These are phyloP conservation scores for Aspergillus fischeri DNA, from an alignment of 2,329 filamentous ascomycete species.

Conservation along the genomic window DNA sequence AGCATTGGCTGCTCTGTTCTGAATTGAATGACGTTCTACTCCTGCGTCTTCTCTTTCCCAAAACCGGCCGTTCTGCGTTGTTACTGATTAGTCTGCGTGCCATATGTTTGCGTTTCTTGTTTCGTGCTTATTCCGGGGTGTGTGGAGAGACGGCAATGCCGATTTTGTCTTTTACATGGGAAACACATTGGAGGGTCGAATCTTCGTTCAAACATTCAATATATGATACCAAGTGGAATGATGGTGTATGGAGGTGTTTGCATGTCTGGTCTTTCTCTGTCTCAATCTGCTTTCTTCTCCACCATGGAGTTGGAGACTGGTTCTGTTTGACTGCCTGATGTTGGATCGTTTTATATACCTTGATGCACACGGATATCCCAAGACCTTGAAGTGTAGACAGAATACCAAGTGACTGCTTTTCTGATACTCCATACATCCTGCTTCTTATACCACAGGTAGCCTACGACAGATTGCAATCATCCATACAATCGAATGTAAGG, in stretches of 20 bases:
- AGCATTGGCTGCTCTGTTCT: background rate
- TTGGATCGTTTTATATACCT: constrained; percentile 18
- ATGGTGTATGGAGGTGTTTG: constrained; percentile 22
- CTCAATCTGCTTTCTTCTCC: constrained; percentile 5
- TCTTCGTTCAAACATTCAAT: constrained; percentile 15
- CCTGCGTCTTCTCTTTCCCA: background rate
- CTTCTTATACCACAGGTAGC: background rate
- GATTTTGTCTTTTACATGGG: constrained; percentile 3
- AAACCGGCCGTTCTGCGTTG: background rate
- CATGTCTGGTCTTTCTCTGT: constrained; percentile 5
- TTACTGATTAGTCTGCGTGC: background rate
- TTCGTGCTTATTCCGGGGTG: background rate
- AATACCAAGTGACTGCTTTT: constrained; percentile 1
- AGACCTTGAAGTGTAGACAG: constrained; percentile 2
- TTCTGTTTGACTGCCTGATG: constrained; percentile 4
- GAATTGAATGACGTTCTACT: background rate
- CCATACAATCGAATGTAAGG: no score
- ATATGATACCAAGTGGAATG: constrained; percentile 27
- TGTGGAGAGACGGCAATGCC: background rate
- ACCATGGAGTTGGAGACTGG: constrained; percentile 12
- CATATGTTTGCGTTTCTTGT: background rate
- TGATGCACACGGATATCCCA: constrained; percentile 11
- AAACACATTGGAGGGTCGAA: constrained; percentile 5
- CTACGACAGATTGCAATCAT: background rate
- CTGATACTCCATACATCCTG: background rate